phyloP scores from a whole-genome alignment of 306 rosid species.

The Glycine tomentella region DNA sequence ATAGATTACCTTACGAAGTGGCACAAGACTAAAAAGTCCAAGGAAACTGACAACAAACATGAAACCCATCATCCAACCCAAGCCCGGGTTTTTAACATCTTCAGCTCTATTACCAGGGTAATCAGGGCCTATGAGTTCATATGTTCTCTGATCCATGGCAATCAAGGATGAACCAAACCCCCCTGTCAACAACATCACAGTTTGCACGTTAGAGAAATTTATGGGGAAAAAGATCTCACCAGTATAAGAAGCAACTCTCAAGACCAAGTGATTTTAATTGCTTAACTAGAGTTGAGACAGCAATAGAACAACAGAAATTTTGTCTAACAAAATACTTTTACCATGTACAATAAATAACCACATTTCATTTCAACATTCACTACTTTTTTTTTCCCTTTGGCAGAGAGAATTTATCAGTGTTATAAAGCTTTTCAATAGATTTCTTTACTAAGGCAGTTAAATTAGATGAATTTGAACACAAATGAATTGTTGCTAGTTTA shows the following conservation, averaged over 20 bases:
- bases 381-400: background rate
- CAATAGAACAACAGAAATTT: constrained; percentile 24
- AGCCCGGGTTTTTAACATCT: constrained; percentile 84
- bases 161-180: constrained; percentile 87
- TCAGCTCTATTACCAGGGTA: constrained; percentile 93
- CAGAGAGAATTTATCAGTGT: background rate
- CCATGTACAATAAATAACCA: constrained; percentile 7
- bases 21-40: constrained; percentile 90
- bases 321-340: background rate
- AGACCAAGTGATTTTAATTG: constrained; percentile 8
- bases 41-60: constrained; percentile 86
- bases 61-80: constrained; percentile 96
- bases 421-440: background rate
- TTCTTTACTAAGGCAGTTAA: constrained; percentile 2
- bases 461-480: constrained; percentile 2
- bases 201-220: constrained; percentile 9
- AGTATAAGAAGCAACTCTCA: constrained; percentile 43
- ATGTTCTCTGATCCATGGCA: constrained; percentile 90
- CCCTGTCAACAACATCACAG: constrained; percentile 59
- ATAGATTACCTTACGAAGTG: constrained; percentile 85
- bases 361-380: background rate
- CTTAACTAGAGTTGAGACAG: background rate
- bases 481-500: background rate
- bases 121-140: constrained; percentile 81
- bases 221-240: constrained; percentile 21